Evolutionary conservation across 2,329 filamentous ascomycete species (phyloP).

Genomic region (Penicillium rolfsii): DNA sequence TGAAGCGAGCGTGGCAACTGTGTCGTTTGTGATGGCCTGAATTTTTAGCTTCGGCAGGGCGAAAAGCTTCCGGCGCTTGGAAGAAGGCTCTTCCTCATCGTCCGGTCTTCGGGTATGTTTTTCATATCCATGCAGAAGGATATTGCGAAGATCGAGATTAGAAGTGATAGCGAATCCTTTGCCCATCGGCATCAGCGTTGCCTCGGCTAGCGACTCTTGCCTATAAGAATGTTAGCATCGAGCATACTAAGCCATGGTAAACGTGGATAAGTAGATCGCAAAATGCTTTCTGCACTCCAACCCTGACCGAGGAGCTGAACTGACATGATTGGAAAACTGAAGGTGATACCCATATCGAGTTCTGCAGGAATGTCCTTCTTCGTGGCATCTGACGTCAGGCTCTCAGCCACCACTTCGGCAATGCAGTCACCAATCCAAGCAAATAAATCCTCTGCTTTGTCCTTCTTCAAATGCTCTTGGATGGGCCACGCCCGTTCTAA

Average conservation of each 20-base stretch:
- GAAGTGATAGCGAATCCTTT: slow-evolving; percentile 62
- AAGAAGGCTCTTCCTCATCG: slow-evolving; percentile 46
- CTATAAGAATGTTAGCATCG: slow-evolving; percentile 34
- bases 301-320: slow-evolving; percentile 21
- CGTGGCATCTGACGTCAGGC: slow-evolving; percentile 45
- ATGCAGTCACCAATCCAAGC: slow-evolving; percentile 81
- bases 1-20: slow-evolving; percentile 77
- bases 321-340: slow-evolving; percentile 56
- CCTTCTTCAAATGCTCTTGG: slow-evolving; percentile 59
- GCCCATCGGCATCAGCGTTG: slow-evolving; percentile 61
- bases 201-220: slow-evolving; percentile 58
- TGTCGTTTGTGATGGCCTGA: slow-evolving; percentile 78
- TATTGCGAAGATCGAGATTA: slow-evolving; percentile 58
- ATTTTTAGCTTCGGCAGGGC: slow-evolving; percentile 69
- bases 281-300: not conserved
- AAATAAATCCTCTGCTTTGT: slow-evolving; percentile 75
- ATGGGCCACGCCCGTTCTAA: slow-evolving; percentile 59
- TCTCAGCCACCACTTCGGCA: slow-evolving; percentile 68
- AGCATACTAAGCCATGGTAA: not conserved
- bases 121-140: slow-evolving; percentile 58
- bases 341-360: slow-evolving; percentile 54
- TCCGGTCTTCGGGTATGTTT: slow-evolving; percentile 51
- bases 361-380: slow-evolving; percentile 48
- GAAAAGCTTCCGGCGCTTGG: slow-evolving; percentile 50
- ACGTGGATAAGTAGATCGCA: too few relatives aligned